Percentiles rank a stretch among this genome's conserved stretches.
phyloP scores from a whole-genome alignment of 805 yeast genomes.

The Grigorovia transvaalensis region DNA sequence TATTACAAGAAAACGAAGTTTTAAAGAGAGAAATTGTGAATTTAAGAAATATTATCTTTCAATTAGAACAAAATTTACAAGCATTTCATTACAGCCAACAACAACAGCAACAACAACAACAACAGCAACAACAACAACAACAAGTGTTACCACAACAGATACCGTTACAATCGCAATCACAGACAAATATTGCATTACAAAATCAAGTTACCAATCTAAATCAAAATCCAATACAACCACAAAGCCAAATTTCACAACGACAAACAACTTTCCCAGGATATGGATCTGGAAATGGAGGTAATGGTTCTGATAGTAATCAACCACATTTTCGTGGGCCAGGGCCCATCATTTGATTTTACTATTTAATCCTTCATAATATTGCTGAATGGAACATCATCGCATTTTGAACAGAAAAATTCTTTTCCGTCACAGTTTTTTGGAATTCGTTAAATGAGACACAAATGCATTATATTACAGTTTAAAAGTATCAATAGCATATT shows the following conservation, averaged over 20 bases:
- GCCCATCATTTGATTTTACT: not conserved
- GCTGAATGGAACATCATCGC: too few relatives aligned
- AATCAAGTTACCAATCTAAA: not conserved
- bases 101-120: not conserved
- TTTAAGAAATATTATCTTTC: slow-evolving; percentile 2
- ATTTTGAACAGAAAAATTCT: too few relatives aligned
- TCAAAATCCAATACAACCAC: not conserved
- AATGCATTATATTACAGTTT: too few relatives aligned
- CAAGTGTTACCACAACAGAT: not conserved
- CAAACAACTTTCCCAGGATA: not conserved
- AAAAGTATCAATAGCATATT: too few relatives aligned
- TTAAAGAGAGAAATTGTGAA: slow-evolving; percentile 5
- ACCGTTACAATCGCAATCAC: not conserved
- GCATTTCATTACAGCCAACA: not conserved
- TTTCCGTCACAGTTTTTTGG: too few relatives aligned
- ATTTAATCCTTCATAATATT: too few relatives aligned
- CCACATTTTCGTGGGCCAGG: not conserved
- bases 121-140: not conserved
- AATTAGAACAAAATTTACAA: slow-evolving; percentile 4
- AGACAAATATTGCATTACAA: not conserved
- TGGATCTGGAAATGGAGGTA: not conserved
- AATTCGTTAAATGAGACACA: too few relatives aligned
- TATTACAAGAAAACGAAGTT: slow-evolving; percentile 38
- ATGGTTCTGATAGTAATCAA: not conserved
- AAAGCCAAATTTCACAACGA: not conserved